Percentiles rank a stretch among this genome's conserved stretches.
These are phyloP conservation scores for Aureococcus anophagefferens DNA, from an alignment of 108 stramenopile genomes.

Conservation along the genomic window DNA sequence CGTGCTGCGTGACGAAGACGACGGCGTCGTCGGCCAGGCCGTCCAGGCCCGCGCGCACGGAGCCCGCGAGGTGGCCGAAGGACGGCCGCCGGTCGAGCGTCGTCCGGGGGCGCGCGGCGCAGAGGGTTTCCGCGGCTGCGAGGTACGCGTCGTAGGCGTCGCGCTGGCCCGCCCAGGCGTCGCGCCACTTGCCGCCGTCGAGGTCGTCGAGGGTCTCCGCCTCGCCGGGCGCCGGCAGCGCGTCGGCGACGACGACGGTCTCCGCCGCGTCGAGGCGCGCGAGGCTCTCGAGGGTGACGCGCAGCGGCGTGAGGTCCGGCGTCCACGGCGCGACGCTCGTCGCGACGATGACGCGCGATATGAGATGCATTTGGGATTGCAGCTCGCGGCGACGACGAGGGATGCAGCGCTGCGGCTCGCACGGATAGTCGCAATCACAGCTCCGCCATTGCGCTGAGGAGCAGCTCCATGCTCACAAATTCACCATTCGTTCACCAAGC, in stretches of 20 bases:
- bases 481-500: too few relatives aligned
- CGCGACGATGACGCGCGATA: too few relatives aligned
- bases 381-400: too few relatives aligned
- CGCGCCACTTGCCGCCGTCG: background rate
- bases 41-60: background rate
- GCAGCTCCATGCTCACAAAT: too few relatives aligned
- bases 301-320: too few relatives aligned
- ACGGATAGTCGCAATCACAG: too few relatives aligned
- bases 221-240: background rate
- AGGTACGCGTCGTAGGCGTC: background rate
- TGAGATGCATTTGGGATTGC: too few relatives aligned
- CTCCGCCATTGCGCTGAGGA: too few relatives aligned
- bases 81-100: background rate
- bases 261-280: too few relatives aligned
- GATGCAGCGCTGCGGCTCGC: too few relatives aligned
- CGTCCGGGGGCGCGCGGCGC: background rate
- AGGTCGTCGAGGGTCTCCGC: background rate
- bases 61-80: background rate
- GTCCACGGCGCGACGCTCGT: too few relatives aligned
- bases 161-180: background rate
- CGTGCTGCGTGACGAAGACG: background rate
- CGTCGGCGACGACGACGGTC: background rate
- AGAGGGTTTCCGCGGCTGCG: background rate
- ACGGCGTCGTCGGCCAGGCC: background rate
- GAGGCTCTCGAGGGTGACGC: too few relatives aligned